Conservation (phyloP, 202 grass and related monocot genomes). For the Tripidium arundinaceum region DNA sequence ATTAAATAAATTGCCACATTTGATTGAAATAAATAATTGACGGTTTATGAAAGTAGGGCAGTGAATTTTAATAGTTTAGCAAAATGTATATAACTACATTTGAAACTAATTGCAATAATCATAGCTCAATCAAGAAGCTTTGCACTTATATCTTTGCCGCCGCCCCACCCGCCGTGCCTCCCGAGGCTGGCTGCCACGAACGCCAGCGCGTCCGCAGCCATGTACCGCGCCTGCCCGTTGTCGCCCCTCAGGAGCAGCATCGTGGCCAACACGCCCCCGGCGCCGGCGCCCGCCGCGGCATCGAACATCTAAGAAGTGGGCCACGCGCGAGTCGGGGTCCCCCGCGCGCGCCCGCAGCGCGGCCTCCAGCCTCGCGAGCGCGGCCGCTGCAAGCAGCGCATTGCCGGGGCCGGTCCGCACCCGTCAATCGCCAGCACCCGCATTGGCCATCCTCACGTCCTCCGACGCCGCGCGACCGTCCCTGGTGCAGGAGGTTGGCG, state of each 20-base stretch:
- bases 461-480: too few relatives aligned
- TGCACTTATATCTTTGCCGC: too few relatives aligned
- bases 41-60: too few relatives aligned
- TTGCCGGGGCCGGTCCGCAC: slow-evolving; percentile 36
- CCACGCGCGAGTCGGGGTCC: slow-evolving; percentile 37
- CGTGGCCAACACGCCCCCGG: slow-evolving; percentile 50
- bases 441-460: too few relatives aligned
- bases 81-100: too few relatives aligned
- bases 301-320: slow-evolving; percentile 90
- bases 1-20: too few relatives aligned
- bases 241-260: slow-evolving; percentile 74
- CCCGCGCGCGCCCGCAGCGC: slow-evolving; percentile 45
- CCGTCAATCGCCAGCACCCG: slow-evolving; percentile 73
- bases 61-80: too few relatives aligned
- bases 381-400: slow-evolving; percentile 45
- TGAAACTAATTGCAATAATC: too few relatives aligned
- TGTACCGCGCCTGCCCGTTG: slow-evolving; percentile 40
- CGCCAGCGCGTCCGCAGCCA: slow-evolving; percentile 51
- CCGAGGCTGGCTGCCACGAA: slow-evolving; percentile 47
- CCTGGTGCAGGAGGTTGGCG: too few relatives aligned
- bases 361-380: slow-evolving; percentile 56
- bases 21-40: too few relatives aligned
- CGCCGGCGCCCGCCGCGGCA: slow-evolving; percentile 52
- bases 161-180: neutral
- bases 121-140: too few relatives aligned